Percentiles rank a stretch among this genome's conserved stretches.
Conservation (phyloP, 129 eudicot genomes). For the Apium graveolens region DNA sequence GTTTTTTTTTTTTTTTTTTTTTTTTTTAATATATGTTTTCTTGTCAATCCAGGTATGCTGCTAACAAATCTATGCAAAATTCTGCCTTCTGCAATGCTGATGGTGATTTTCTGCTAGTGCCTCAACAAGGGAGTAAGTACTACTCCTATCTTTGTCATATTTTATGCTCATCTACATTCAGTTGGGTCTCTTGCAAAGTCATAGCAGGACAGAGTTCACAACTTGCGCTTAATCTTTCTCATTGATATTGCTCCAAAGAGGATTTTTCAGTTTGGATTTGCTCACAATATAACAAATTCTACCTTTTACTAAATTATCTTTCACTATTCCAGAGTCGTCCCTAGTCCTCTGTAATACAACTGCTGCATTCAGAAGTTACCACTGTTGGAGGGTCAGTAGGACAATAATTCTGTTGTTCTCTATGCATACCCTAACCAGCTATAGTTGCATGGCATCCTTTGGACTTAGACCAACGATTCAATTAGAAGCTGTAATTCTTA, state of each 20-base stretch:
- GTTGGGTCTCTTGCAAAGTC: not conserved
- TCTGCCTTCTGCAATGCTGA: constrained; percentile 97
- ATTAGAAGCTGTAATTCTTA: not conserved
- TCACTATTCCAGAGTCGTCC: not conserved
- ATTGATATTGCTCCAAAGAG: not conserved
- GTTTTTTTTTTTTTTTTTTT: too few relatives aligned
- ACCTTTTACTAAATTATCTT: not conserved
- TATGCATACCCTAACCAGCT: not conserved
- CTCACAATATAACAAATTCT: not conserved
- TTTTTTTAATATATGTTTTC: not conserved
- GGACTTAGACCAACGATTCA: not conserved
- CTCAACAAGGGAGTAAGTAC: constrained; percentile 91
- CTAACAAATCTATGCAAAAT: constrained; percentile 86
- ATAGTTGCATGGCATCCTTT: not conserved
- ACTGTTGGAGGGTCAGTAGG: not conserved
- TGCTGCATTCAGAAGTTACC: not conserved
- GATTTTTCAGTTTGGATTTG: not conserved
- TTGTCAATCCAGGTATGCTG: constrained; percentile 53
- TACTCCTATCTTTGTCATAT: not conserved
- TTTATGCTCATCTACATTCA: not conserved
- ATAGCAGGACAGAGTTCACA: not conserved
- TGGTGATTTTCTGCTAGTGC: constrained; percentile 96
- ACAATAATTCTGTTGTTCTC: not conserved
- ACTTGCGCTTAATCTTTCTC: not conserved
- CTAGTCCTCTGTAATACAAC: not conserved